Base-by-base conservation (phyloP, 2,329 filamentous ascomycete species). In the Fusarium mangiferae region DNA sequence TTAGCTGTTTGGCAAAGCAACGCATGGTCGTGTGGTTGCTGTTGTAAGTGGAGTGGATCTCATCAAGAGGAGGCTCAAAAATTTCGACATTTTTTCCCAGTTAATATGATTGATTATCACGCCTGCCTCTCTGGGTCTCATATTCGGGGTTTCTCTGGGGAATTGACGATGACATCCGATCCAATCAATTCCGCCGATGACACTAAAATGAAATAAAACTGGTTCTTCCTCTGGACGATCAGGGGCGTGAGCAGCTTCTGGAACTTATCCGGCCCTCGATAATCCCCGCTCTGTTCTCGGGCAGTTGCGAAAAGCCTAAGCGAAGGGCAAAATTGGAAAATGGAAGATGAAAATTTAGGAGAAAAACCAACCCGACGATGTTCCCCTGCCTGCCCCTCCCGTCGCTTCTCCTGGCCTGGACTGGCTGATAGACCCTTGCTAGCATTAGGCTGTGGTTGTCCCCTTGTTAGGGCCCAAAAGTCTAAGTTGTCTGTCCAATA, bases 401-500 rank as follows among this genome's bases (percentile, higher is more conserved):
- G 18, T 72, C 57, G 28, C 30, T 42, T 54, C 63, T 63, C 44
- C 45, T 60, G 41, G 28, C 38, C 26, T 38, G 36, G 28, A 64
- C 17, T 62, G 28, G 59, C 51, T 28, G 62, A 46, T 22, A 55
- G 35, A 71, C 42, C 66, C 62, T 74, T 55, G 66, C 59, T 39
- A 44, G 38, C 42, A 68, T 48, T 60, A 58, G 66, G 55, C 33
- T 55, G 39, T 56, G 20, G 48, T 65, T 41, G 22, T 22, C 39
- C 60, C 72, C 59, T 70, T 73, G 54, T 62, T 48, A 65, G 39
- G 67, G 57, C 69, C 52, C 54, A 73, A 66, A 70, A 70, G 60
- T 52, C 46, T 65, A 70, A 70, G 59, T 66, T 70, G 52, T 28
- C 67, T 36, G 36, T 74, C 75, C 75, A 76, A 76, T 68, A 48